Evolutionary conservation across 2,329 filamentous ascomycete species (phyloP), one percentile per base, ranked within the genome.

Genomic region (Pyrenophora teres): DNA sequence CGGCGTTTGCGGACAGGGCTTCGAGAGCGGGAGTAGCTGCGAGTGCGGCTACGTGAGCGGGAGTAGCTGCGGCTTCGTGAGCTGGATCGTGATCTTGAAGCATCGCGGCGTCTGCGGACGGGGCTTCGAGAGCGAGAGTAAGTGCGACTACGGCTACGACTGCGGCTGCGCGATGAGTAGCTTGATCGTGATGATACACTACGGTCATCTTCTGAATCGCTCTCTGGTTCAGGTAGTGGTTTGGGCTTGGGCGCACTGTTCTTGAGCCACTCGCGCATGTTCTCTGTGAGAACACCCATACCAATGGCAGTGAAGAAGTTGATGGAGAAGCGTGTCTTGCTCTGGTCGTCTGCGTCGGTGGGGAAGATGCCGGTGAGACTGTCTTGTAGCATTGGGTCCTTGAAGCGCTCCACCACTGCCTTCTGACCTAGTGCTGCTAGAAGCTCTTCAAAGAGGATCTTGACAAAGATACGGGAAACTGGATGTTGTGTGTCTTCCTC

Each of bases 281-380:
- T 89, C 71, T 99, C 94, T 2, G 94, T 99, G 56, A 99, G 82
- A 19, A 85, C 86, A 70, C 94, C 94, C 89, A 99, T 95, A 52
- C 92, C 92, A 66, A 99, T 96, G 67, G 92, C 94, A 8, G 94
- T 99, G 74, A 99, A 97, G 81, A 97, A 99, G 77, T 99, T 99
- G 86, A 99, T 96, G 43, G 92, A 90, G 80, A 99, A 99, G 46
- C 93, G 87, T 33, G 92, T 92, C 75, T 97, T 94, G 69, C 90
- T 87, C 19, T 92, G 85, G 67, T 92, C 90, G 53, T 67, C 63
- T n/a, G 65, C 90, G 72, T 97, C 92, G 54, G 81, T 87, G 0
- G 94, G 94, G 80, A 99, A 97, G 37, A 99, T 78, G 25, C 93
- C 93, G 33, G 87, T 85, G 52, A 97, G 85, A 70, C 84, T 89